Evolutionary conservation across 371 early-diverging fungal species (phyloP), one percentile per base, ranked within the genome.

Genomic region (Haplosporangium sp.): DNA sequence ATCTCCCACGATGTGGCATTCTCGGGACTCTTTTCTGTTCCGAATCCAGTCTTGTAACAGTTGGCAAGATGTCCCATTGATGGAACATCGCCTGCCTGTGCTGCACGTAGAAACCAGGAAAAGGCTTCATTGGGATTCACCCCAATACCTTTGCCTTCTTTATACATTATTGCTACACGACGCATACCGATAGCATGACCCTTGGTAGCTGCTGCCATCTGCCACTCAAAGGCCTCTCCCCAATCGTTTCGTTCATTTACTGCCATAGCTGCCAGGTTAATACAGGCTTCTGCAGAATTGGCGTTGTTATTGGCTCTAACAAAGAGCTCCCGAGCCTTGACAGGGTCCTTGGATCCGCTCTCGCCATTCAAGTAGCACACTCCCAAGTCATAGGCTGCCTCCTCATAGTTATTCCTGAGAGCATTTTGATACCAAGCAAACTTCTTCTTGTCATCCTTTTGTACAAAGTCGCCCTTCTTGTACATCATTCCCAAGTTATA

Each of bases 401-500:
- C 77, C 58, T 77, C 77, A 17, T 77, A 77, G 52, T 77, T 67
- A 40, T 77, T 77, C 77, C 77, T 52, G 69, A 77, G 77, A 84
- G 86, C 92, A 75, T 84, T 91, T 60, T 79, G 90, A 73, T 95
- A 94, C 77, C 77, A 77, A 5, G 65, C 72, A 77, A 77, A 77
- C 65, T 77, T 77, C 48, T 72, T 77, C 72, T 72, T 77, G 63
- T 76, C 70, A 56, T 90, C 87, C 69, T 88, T 85, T 57, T 74
- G 74, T 19, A 93, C 88, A 19, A 92, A 94, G 34, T 93, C 88
- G 2, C 92, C 94, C 76, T 95, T 92, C 69, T 96, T 95, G 83
- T 92, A 95, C 67, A 93, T 94, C 82, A 94, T 93, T 0, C 95
- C 96, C 8, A 95, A 85, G 76, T 95, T 96, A 83, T 95, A 93